Conservation (phyloP, 805 yeast species). For the Saccharomyces eubayanus region DNA sequence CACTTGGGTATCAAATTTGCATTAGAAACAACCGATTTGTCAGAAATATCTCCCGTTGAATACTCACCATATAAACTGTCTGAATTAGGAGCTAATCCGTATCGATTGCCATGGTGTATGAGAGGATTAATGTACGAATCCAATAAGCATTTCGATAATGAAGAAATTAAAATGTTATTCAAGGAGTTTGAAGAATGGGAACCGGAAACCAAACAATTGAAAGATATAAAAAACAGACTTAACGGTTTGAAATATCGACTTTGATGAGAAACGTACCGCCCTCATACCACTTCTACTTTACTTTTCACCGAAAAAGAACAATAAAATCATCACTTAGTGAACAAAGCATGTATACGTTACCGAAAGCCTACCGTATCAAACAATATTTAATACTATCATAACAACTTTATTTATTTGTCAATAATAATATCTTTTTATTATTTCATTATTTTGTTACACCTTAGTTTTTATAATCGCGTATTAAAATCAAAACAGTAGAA, state of each 20-base stretch:
- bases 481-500: background rate
- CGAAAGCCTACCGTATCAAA: background rate
- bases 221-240: conserved; percentile 74
- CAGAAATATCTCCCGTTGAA: conserved; percentile 33
- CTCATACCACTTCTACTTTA: background rate
- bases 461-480: background rate
- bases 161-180: conserved; percentile 53
- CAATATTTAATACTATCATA: background rate
- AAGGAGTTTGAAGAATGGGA: conserved; percentile 77
- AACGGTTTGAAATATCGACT: conserved; percentile 40
- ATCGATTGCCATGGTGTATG: conserved; percentile 85
- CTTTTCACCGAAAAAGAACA: background rate
- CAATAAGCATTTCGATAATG: conserved; percentile 42
- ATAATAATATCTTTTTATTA: background rate
- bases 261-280: conserved; percentile 7
- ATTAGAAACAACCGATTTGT: conserved; percentile 60
- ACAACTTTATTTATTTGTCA: background rate
- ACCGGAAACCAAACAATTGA: conserved; percentile 73
- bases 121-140: conserved; percentile 71
- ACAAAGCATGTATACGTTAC: background rate
- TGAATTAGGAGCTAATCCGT: conserved; percentile 69
- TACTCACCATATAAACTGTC: conserved; percentile 49
- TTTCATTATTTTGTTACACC: background rate
- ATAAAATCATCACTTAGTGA: background rate
- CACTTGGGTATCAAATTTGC: conserved; percentile 68